Base-by-base conservation (phyloP, 305 asterid species). In the Plantago coronopus region DNA sequence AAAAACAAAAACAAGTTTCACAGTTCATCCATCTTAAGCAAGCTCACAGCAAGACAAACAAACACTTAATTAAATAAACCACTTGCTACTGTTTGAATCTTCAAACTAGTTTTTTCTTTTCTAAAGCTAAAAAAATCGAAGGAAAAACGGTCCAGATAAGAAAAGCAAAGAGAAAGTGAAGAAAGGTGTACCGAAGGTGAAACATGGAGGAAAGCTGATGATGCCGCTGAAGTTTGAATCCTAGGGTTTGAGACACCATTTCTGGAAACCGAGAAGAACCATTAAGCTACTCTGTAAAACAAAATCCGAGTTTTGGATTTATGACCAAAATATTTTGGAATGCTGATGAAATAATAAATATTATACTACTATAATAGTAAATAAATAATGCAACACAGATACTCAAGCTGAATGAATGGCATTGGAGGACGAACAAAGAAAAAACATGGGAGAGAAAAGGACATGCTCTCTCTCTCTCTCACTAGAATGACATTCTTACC, bases 191-290 rank as follows among this genome's bases (percentile, higher is more conserved):
- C 81, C 81, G 72, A 40, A 57, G 76, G 64, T 25, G 37, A 50
- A 66, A 69, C 76, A 75, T 60, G 69, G 74, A 43, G 59, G 9
- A 53, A 59, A 67, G 51, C 40, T 34, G 40, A 37, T 63, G 66
- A 21, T 58, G 70, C 31, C 8, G 58, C 37, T 44, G 71, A 66
- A 62, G 65, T 67, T 18, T 65, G 62, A 76, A 50, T 66, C 57
- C 43, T 63, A 69, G 78, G 68, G 76, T 69, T 76, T 51, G 69
- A 59, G 62, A 64, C 25, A 48, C 72, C 68, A 69, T 63, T 51
- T 62, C 40, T 48, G 59, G 65, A 59, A 66, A 65, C 71, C 47
- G 8, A 51, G 51, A 50, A 42, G 4, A 40, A 63, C 29, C 17
- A 53, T 55, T 48, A 38, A 57, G 48, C 27, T 38, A 19, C 15